Conservation (phyloP, 768 basidiomycete genomes). For the Chalciporus pseudorubinellus region DNA sequence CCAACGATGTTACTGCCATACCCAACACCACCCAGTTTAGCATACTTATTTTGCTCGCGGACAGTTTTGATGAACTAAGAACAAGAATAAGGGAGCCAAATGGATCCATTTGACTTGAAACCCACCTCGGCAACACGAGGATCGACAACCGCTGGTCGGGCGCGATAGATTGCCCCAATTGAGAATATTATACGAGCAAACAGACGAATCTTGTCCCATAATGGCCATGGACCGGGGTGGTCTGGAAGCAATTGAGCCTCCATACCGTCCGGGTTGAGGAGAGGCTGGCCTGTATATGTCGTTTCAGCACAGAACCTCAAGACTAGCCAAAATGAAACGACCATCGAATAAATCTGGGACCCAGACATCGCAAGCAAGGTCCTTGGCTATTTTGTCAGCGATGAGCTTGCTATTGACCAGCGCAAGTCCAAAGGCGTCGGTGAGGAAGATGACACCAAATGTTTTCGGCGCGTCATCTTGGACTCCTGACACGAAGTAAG, state of each 20-base stretch:
- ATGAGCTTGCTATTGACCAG: conserved; percentile 54
- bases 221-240: conserved; percentile 24
- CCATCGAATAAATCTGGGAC: conserved; percentile 61
- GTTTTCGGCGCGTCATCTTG: conserved; percentile 4
- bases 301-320: not conserved
- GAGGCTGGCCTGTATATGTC: conserved; percentile 26
- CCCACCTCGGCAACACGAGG: conserved; percentile 25
- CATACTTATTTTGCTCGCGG: conserved; percentile 38
- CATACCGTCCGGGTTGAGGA: conserved; percentile 24
- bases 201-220: conserved; percentile 19
- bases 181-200: conserved; percentile 17
- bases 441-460: conserved; percentile 49
- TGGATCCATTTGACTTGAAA: not conserved
- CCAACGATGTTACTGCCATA: conserved; percentile 16
- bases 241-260: conserved; percentile 29
- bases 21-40: conserved; percentile 43
- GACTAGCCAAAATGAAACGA: conserved; percentile 18
- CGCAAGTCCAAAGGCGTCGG: conserved; percentile 55
- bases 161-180: conserved; percentile 17
- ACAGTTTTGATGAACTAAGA: conserved; percentile 37
- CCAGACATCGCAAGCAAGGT: conserved; percentile 58
- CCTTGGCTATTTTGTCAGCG: conserved; percentile 50
- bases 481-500: conserved; percentile 41
- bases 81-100: no score
- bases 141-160: conserved; percentile 29